A percentile compares a stretch with the other conserved stretches of the same genome.
Evolutionary conservation across 176 grass and related monocot species (phyloP).

Genomic region (Neostapfia colusana): DNA sequence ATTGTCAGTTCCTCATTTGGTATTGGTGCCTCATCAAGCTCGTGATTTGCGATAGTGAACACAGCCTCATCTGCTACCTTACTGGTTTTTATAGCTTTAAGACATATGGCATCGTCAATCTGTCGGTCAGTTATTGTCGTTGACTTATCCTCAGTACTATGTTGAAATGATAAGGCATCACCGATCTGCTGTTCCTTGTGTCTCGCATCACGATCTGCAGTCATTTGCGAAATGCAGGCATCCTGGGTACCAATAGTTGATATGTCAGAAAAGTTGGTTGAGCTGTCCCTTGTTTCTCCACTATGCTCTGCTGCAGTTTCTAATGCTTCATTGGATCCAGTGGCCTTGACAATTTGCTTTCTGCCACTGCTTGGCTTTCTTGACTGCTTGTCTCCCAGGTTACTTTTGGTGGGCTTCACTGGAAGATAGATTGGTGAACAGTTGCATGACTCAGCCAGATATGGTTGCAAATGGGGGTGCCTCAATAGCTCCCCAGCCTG

Average conservation of each 20-base stretch:
- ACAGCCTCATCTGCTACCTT: conserved; percentile 20
- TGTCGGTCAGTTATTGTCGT: conserved; percentile 32
- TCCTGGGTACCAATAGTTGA: conserved; percentile 50
- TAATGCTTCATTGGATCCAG: conserved; percentile 29
- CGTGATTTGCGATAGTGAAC: conserved; percentile 4
- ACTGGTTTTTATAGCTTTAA: conserved; percentile 44
- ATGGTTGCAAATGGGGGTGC: conserved; percentile 65
- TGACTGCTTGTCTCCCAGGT: conserved; percentile 51
- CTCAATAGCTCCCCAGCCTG: conserved; percentile 81
- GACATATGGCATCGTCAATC: conserved; percentile 30
- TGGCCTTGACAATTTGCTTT: conserved; percentile 42
- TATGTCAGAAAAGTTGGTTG: conserved; percentile 41
- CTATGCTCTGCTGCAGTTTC: conserved; percentile 36
- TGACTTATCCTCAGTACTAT: conserved; percentile 23
- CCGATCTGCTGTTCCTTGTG: conserved; percentile 17
- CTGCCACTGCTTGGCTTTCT: conserved; percentile 49
- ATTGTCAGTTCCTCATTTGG: conserved; percentile 53
- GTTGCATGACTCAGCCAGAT: conserved; percentile 60
- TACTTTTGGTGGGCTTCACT: conserved; percentile 60
- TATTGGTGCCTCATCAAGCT: conserved; percentile 38
- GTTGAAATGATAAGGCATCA: conserved; percentile 26
- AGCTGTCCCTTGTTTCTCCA: conserved; percentile 36
- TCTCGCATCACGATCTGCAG: conserved; percentile 28
- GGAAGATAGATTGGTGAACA: conserved; percentile 78
- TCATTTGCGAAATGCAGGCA: conserved; percentile 34